phyloP scores from a whole-genome alignment of 176 grass and related monocot genomes.

The Oryza brachyantha region DNA sequence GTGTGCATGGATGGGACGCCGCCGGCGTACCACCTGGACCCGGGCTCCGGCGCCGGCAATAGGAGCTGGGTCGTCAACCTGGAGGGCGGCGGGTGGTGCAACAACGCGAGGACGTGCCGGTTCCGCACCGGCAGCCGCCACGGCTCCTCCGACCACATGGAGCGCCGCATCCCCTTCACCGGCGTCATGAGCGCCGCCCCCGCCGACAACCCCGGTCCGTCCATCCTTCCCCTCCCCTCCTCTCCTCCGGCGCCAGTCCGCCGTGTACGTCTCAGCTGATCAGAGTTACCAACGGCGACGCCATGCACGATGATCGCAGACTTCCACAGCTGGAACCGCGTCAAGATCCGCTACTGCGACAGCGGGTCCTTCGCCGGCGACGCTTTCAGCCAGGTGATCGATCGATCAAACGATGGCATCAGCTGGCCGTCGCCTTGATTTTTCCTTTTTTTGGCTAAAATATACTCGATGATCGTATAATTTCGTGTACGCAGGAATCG shows the following conservation, averaged over 20 bases:
- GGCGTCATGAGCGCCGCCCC: conserved; percentile 66
- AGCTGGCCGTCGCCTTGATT: background rate
- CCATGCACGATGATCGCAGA: conserved; percentile 35
- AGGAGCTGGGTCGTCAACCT: conserved; percentile 75
- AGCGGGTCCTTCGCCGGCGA: conserved; percentile 79
- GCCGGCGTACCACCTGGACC: conserved; percentile 66
- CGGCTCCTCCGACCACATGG: conserved; percentile 75
- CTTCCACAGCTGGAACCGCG: conserved; percentile 95
- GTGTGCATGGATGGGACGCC: conserved; percentile 86
- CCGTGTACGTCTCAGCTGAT: background rate
- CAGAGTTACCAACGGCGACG: too few relatives aligned
- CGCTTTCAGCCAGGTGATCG: conserved; percentile 46
- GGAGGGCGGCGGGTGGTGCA: conserved; percentile 95
- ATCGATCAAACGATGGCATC: background rate
- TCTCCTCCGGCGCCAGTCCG: too few relatives aligned
- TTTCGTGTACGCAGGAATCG: conserved; percentile 7
- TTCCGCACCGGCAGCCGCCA: conserved; percentile 45
- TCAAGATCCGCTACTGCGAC: conserved; percentile 83
- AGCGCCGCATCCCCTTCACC: conserved; percentile 51
- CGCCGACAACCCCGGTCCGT: conserved; percentile 62
- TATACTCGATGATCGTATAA: too few relatives aligned
- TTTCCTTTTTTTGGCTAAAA: background rate
- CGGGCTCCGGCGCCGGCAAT: conserved; percentile 51
- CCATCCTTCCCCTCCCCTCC: background rate
- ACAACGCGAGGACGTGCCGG: conserved; percentile 51